Evolutionary conservation across 2,329 filamentous ascomycete genomes (phyloP), one percentile per base, ranked within the genome.

Genomic region (Penicillium brevicompactum): DNA sequence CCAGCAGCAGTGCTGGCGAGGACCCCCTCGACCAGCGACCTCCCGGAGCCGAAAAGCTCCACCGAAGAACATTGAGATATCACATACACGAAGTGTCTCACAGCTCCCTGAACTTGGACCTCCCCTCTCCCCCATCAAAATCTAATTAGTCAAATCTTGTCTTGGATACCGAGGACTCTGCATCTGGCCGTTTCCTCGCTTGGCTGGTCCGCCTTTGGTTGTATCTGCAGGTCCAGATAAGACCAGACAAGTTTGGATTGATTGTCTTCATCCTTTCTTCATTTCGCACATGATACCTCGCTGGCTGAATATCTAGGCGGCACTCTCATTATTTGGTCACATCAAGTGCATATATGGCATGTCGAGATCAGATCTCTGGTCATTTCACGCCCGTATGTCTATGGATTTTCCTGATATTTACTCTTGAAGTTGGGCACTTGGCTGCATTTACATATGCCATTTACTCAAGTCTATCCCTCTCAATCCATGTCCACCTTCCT

Each of bases 1-100:
- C 87, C 9, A 87, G 85, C 59, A 88, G 85, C 61, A 83, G 79
- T 44, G 64, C 80, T 76, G 49, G 68, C 58, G 65, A 74, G 49
- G 60, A 45, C 53, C 59, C 18, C 60, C 64, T 46, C 71, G 68
- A 37, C 71, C 73, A 5, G 59, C 65, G 30, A 69, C 71, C 10
- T 63, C 68, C 14, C 68, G 68, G 40, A 56, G 59, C 31, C 62
- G 66, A 49, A 73, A 71, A 56, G 61, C 67, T 24, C 68, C 62
- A 30, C 71, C 71, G 2, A 68, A 65, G 46, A 70, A 72, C 22
- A 73, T 74, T 18, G 68, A 74, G 34, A 66, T 67, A 7, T 34
- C 59, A 10, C 74, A 76, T 58, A 60, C 63, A 22, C 67, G 72
- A 24, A 74, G 70, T 49, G 62, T 74, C 16, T 78, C 76, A 10